Conservation (phyloP, 2,329 filamentous ascomycete species). For the Leptographium radiaticola region DNA sequence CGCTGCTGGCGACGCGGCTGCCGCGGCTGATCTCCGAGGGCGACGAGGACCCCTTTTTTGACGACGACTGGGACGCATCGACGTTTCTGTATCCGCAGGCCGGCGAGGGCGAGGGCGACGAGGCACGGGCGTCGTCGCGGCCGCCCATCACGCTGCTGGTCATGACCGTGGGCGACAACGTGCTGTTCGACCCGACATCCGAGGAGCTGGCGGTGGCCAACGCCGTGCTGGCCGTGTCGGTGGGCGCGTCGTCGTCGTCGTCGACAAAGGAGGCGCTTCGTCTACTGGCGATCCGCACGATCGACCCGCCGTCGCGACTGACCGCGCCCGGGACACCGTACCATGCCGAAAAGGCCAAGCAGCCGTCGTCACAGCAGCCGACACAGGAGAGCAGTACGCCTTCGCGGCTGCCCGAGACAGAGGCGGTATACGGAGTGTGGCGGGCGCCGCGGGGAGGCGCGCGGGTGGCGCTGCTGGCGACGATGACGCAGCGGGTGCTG, state of each 20-base stretch:
- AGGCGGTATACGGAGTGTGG: constrained; percentile 64
- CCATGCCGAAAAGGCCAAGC: constrained; percentile 33
- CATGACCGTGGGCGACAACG: constrained; percentile 70
- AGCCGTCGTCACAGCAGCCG: constrained; percentile 21
- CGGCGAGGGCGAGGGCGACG: background rate
- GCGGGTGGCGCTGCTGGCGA: constrained; percentile 57
- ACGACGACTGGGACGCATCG: constrained; percentile 91
- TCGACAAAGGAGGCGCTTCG: constrained; percentile 28
- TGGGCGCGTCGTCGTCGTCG: constrained; percentile 34
- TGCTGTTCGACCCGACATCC: constrained; percentile 84
- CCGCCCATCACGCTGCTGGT: constrained; percentile 88
- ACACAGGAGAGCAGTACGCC: constrained; percentile 10
- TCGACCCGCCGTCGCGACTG: constrained; percentile 61
- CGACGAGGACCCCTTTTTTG: constrained; percentile 93
- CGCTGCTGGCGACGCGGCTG: constrained; percentile 74
- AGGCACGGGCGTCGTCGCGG: constrained; percentile 19
- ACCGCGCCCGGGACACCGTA: constrained; percentile 60
- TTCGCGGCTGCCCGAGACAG: constrained; percentile 31
- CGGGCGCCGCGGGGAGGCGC: constrained; percentile 73
- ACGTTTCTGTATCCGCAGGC: constrained; percentile 57
- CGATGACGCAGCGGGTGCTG: constrained; percentile 65
- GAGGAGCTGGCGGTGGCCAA: constrained; percentile 93
- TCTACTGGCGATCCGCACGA: constrained; percentile 55
- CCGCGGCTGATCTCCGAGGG: constrained; percentile 76
- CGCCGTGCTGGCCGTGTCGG: constrained; percentile 71